phyloP scores from a whole-genome alignment of 176 grass and related monocot genomes.

The Oryza nivara region DNA sequence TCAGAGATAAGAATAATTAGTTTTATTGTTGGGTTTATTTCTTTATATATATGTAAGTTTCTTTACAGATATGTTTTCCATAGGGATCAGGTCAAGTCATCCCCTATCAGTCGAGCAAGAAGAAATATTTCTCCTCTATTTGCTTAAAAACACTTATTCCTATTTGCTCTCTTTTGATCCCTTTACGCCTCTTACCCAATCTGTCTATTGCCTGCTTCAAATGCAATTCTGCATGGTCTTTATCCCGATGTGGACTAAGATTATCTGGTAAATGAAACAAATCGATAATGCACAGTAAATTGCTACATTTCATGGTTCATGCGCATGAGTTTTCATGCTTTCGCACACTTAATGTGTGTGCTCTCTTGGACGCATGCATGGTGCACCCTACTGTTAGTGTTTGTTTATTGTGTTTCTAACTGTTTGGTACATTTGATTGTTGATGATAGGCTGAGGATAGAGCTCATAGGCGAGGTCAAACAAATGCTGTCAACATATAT shows the following conservation, averaged over 20 bases:
- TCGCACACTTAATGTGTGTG: background rate
- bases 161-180: background rate
- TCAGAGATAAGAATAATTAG: background rate
- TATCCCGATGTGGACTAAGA: background rate
- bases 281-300: slow-evolving; percentile 1
- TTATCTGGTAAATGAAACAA: slow-evolving; percentile 3
- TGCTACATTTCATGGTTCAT: background rate
- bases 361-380: slow-evolving; percentile 14
- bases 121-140: background rate
- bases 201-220: background rate
- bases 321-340: background rate
- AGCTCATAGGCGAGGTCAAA: slow-evolving; percentile 93
- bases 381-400: slow-evolving; percentile 25
- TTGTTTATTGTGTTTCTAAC: slow-evolving; percentile 7
- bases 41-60: background rate
- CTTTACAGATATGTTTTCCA: background rate
- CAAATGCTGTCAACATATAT: slow-evolving; percentile 94
- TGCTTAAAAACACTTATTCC: background rate
- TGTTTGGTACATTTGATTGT: slow-evolving; percentile 38
- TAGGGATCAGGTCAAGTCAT: background rate
- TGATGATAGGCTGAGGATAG: slow-evolving; percentile 90
- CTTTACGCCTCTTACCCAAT: background rate
- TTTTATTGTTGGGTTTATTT: background rate
- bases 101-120: too few relatives aligned
- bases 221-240: background rate